Base-by-base conservation (phyloP, 352 stramenopile genomes). In the Phytophthora ramorum region DNA sequence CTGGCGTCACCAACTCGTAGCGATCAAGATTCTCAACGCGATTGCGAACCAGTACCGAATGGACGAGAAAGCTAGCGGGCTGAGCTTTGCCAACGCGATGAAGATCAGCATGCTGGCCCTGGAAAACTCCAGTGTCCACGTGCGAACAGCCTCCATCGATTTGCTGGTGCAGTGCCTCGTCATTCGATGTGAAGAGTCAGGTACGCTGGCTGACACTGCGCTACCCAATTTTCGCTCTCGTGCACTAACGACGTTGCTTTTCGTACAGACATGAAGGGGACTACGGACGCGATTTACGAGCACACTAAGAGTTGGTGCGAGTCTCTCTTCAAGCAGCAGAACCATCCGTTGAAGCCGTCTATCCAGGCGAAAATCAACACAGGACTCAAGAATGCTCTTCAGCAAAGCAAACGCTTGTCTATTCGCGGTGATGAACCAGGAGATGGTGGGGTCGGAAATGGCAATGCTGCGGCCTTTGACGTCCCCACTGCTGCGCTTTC, bases 281-380 rank as follows among this genome's bases (percentile, higher is more conserved):
- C 74, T 0, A 44, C 75, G 0, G 84, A 92, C 7, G 77, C 83
- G 3, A 87, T 92, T 16, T 90, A 79, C 28, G 86, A 93, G 19
- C 84, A 94, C 19, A 89, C 87, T 32, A 87, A 92, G 35, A 86
- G 62, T 58, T 95, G 82, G 78, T 82, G 69, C 6, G 87, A 93
- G 43, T 83, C 81, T 2, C 73, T 92, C 20, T 89, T 95, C 44
- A 89, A 89, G 32, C 76, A 92, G 58, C 76, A 93, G 22, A 89
- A 89, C 26, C 63, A 89, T 20, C 56, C 64, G 7, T 49, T 92
- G 2, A 95, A 95, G 50, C 83, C 87, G 0, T 91, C 85, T 0
- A 87, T 93, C 17, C 85, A 92, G 38, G 85, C 81, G 0, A 93
- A 91, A 66, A 92, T 95, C 74, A 93, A 93, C 67, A 93, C 80